Evolutionary conservation across 495 filamentous ascomycete species (phyloP).

Genomic region (Xylaria acuta): DNA sequence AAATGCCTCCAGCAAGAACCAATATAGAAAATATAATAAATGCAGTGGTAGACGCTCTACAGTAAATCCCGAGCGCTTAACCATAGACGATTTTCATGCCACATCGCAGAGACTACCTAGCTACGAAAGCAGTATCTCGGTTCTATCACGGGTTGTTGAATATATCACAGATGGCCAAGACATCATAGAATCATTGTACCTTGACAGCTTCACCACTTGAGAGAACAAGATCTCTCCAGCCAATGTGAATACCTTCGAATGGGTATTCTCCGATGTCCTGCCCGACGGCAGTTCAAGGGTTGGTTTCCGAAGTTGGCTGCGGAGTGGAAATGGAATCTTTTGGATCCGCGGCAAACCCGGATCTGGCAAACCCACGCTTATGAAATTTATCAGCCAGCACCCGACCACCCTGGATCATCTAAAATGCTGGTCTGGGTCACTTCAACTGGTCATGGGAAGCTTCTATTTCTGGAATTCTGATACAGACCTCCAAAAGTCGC

Average conservation of each 20-base stretch:
- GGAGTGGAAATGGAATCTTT: not conserved
- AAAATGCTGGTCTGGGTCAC: not conserved
- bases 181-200: not conserved
- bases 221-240: not conserved
- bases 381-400: not conserved
- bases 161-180: not conserved
- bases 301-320: not conserved
- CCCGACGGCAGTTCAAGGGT: not conserved
- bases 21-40: not conserved
- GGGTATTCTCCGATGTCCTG: not conserved
- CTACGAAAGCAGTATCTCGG: not conserved
- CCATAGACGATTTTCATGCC: not conserved
- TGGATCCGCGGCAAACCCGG: not conserved
- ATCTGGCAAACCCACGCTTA: not conserved
- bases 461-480: not conserved
- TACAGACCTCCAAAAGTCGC: not conserved
- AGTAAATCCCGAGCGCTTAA: not conserved
- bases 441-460: not conserved
- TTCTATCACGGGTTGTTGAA: not conserved
- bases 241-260: not conserved
- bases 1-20: not conserved
- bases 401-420: not conserved
- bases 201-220: not conserved
- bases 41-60: too few relatives aligned
- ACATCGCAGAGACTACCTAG: not conserved